Evolutionary conservation across 2,329 filamentous ascomycete genomes (phyloP), one percentile per base, ranked within the genome.

Genomic region (Apiospora aurea): DNA sequence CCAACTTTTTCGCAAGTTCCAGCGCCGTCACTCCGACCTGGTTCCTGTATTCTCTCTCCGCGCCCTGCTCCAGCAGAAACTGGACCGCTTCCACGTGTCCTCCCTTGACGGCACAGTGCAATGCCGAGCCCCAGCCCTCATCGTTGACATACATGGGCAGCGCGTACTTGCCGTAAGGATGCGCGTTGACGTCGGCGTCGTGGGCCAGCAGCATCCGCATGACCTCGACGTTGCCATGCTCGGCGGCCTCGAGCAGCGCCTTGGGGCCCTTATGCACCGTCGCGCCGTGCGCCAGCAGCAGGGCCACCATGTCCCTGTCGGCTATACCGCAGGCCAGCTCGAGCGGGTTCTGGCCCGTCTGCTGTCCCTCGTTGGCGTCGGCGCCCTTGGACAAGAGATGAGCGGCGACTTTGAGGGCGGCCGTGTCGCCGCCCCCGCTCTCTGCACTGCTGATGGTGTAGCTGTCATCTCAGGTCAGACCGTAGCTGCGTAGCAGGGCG

Each of bases 311-410:
- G 53, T 29, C 8, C 26, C 7, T 38, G 53, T 64, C 53, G 11
- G 14, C 26, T 8, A 3, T 24, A 1, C 53, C 53, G 53, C 53
- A 64, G 6, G 24, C n/a, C 53, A 64, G n/a, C 24, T 64, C 53
- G 53, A 64, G 53, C 24, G n/a, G 16, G 53, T 64, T 64, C 53
- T 64, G 53, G 53, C 53, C 26, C n/a, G n/a, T 64, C 53, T 64
- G 53, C 53, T 34, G 10, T n/a, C 53, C 53, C 53, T 8, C 26
- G n/a, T 64, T 14, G 4, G 53, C 26, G 53, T 16, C 11, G 53
- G 53, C 53, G 11, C 53, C 53, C 53, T 29, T 29, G 53, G 53
- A 26, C 26, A 64, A 14, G 53, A 64, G 53, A 2, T 64, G 53
- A 1, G 7, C 53, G 53, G 53, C 53, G 24, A 26, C 18, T 26